Base-by-base conservation (phyloP, 352 stramenopile species). In the Salisapilia sapeloensis region DNA sequence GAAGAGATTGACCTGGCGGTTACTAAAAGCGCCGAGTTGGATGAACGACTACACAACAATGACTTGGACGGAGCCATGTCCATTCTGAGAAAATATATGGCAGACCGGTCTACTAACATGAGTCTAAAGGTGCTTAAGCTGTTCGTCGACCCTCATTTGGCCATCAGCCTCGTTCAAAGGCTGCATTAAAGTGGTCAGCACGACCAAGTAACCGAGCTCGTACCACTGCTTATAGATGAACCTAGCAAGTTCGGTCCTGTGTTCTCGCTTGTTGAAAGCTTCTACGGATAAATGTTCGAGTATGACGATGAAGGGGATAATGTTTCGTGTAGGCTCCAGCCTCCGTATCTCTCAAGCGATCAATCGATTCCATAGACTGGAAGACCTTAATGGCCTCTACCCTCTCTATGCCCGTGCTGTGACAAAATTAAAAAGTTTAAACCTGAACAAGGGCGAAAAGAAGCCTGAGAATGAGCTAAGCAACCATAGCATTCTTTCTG, bases 281-380 rank as follows among this genome's bases (percentile, higher is more conserved):
- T 69, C 25, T 84, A 67, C 38, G 29, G 55, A 11, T 56, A 60
- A 41, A 29, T 47, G 26, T 26, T 21, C 50, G 38, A 36, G 22
- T 53, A 62, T 18, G 56, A 55, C 65, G 6, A 60, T 33, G 21
- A 77, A 77, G 38, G 53, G 51, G 15, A 54, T 77, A 56, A 48
- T 71, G 13, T 54, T 49, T 19, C 65, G 74, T 24, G 53, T 48
- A n/a, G 40, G 53, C 38, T 50, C 48, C 30, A 65, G 77, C 40
- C 60, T 61, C 38, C 56, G 55, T 16, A 48, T 64, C 6, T 34
- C 62, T n/a, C 52, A 72, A 15, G 37, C 59, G 4, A 19, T 77
- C 20, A 42, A 33, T 21, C 40, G 71, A 16, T 75, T 77, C 44
- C 56, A 47, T 39, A 53, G 63, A 28, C 70, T 63, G 30, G 38